Evolutionary conservation across 2,329 filamentous ascomycete genomes (phyloP), one percentile per base, ranked within the genome.

Genomic region (Fusarium haematococcum): DNA sequence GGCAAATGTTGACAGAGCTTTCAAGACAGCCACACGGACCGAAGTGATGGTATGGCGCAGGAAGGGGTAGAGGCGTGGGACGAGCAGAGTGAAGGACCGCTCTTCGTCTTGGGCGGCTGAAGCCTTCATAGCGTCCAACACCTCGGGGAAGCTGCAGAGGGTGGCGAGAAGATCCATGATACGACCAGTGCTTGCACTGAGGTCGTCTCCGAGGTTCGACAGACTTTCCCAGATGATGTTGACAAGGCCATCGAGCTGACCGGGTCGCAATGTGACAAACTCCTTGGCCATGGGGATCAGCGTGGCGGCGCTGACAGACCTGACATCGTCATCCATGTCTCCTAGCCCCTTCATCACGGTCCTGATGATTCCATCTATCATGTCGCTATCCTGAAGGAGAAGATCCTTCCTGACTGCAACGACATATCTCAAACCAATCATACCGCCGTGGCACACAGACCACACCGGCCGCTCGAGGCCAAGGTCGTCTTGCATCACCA

Each of bases 131-230:
- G 96, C 94, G 70, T 96, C 91, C 35, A 99, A 85, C 9, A 98
- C 96, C 84, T 98, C 91, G 1, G 94, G 94, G 85, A 98, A 99
- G 73, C 95, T 93, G 85, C 97, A 99, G 2, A 99, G 90, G 69
- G 97, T 98, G 16, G 97, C 97, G 20, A 99, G 88, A 45, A 99
- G 89, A 82, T 99, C 97, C 97, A 99, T 99, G 64, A 99, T 97
- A 66, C 95, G 97, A 57, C 97, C 97, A 11, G 97, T 99, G 81
- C 97, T 98, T 5, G 97, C 97, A 81, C 95, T 98, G 20, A 99
- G 88, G 80, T 99, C 97, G 80, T 99, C 97, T 74, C 96, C 95
- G n/a, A 99, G 87, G 80, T 97, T 97, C 5, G 96, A 97, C 27
- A 99, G 87, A 85, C 97, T 98, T 79, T 97, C 94, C 97, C 97